A percentile compares a stretch with the other conserved stretches of the same genome.
Evolutionary conservation across 73 alveolate genomes (phyloP).

Genomic region (Urostyla sp.): DNA sequence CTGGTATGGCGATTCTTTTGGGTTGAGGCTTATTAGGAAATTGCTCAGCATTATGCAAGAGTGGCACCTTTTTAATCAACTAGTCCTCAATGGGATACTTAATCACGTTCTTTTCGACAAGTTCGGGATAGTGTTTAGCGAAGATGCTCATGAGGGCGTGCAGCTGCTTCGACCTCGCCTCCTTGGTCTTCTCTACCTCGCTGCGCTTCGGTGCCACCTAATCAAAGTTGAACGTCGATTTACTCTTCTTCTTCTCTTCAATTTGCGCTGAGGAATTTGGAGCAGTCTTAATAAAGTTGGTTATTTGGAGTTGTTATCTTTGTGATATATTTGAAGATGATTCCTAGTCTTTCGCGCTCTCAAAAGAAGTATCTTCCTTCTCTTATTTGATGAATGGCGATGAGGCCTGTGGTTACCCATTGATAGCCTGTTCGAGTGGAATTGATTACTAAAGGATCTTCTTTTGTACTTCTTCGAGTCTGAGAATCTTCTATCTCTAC

Average conservation of each 20-base stretch:
- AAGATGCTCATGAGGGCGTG: slow-evolving; percentile 5
- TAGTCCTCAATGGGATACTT: slow-evolving; percentile 71
- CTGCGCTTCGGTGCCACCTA: too few relatives aligned
- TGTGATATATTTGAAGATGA: too few relatives aligned
- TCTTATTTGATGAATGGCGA: too few relatives aligned
- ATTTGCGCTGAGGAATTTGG: too few relatives aligned
- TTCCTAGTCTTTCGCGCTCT: too few relatives aligned
- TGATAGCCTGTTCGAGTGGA: too few relatives aligned
- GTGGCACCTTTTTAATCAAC: slow-evolving; percentile 60
- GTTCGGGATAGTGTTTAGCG: slow-evolving; percentile 50
- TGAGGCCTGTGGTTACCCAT: too few relatives aligned
- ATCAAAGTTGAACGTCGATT: too few relatives aligned
- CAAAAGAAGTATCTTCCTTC: too few relatives aligned
- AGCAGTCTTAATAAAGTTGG: too few relatives aligned
- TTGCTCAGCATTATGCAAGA: slow-evolving; percentile 57
- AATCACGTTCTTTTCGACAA: slow-evolving; percentile 52
- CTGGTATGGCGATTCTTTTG: slow-evolving; percentile 30
- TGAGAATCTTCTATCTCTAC: neutral
- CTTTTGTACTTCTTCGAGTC: neutral
- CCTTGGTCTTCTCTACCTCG: slow-evolving; percentile 49
- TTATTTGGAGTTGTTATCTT: too few relatives aligned
- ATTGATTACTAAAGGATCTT: too few relatives aligned
- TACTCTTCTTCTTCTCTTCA: slow-evolving; percentile 17
- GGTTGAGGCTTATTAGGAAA: slow-evolving; percentile 63
- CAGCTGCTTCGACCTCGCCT: slow-evolving; percentile 21